phyloP scores from a whole-genome alignment of 1,139 yeast species.

The Petasospora rhodanensis region DNA sequence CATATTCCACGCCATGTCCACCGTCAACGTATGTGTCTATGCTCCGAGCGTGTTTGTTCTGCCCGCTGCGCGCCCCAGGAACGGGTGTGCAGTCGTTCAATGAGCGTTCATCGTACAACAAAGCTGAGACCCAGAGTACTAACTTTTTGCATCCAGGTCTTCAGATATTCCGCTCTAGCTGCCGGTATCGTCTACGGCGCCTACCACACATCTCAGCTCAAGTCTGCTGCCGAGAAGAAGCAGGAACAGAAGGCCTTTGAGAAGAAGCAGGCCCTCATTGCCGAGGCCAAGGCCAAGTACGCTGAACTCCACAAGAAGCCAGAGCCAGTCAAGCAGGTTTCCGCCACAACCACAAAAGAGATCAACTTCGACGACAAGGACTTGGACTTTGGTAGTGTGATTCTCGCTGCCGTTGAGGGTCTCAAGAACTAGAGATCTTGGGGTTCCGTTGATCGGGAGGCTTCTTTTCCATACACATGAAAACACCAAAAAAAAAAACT shows the following conservation, averaged over 20 bases:
- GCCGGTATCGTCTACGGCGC: constrained; percentile 90
- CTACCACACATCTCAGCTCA: constrained; percentile 71
- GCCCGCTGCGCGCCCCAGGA: too few species aligned
- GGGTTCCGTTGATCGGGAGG: too few species aligned
- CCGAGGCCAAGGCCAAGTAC: constrained; percentile 84
- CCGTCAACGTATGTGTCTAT: constrained; percentile 37
- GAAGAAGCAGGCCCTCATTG: constrained; percentile 70
- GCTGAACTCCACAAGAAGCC: constrained; percentile 60
- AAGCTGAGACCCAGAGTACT: too few species aligned
- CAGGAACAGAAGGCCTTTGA: constrained; percentile 57
- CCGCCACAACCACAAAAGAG: constrained; percentile 31
- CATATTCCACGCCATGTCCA: too few species aligned
- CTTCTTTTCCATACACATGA: too few species aligned
- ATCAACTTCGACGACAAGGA: constrained; percentile 87
- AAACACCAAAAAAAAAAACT: too few species aligned
- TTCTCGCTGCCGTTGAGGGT: constrained; percentile 41
- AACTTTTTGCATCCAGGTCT: constrained; percentile 43
- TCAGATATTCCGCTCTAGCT: constrained; percentile 90
- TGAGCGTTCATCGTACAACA: too few species aligned
- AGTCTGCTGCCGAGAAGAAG: constrained; percentile 53
- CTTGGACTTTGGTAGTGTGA: constrained; percentile 67
- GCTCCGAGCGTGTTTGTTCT: neutral
- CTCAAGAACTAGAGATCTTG: constrained; percentile 17
- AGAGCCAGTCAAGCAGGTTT: constrained; percentile 20
- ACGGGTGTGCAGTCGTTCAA: too few species aligned